Conservation (phyloP, 2,329 filamentous ascomycete species). For the Xylaria sp. region DNA sequence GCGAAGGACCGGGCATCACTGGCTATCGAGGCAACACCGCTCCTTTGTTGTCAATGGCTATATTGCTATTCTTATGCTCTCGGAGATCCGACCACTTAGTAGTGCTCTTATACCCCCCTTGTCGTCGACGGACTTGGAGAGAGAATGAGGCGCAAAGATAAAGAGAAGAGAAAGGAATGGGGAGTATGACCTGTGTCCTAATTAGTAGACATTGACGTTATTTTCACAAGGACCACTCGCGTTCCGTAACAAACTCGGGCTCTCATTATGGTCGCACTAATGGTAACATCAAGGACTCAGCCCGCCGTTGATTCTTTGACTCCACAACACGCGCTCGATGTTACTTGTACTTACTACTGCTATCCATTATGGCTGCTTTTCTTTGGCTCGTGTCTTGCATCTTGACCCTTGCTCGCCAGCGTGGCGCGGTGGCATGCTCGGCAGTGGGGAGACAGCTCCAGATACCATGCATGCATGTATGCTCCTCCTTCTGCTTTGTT, state of each 20-base stretch:
- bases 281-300: background rate
- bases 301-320: background rate
- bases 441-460: slow-evolving; percentile 19
- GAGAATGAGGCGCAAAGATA: background rate
- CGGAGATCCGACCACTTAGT: background rate
- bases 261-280: slow-evolving; percentile 9
- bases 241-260: background rate
- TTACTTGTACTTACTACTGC: slow-evolving; percentile 1
- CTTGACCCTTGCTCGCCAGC: slow-evolving; percentile 29
- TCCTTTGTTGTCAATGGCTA: slow-evolving; percentile 7
- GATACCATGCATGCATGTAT: slow-evolving; percentile 17
- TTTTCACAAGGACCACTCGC: slow-evolving; percentile 2
- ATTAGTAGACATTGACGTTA: background rate
- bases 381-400: slow-evolving; percentile 28
- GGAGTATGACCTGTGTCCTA: background rate
- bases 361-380: slow-evolving; percentile 26
- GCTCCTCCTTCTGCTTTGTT: slow-evolving; percentile 22
- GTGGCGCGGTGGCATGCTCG: slow-evolving; percentile 24
- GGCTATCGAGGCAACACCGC: slow-evolving; percentile 9
- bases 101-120: slow-evolving; percentile 9
- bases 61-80: slow-evolving; percentile 11
- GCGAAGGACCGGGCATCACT: slow-evolving; percentile 8
- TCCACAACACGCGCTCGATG: background rate
- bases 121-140: background rate
- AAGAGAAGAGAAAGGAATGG: background rate